A percentile compares a stretch with the other conserved stretches of the same genome.
Evolutionary conservation across 768 basidiomycete species (phyloP).

Genomic region (Naganishia vishniacii): DNA sequence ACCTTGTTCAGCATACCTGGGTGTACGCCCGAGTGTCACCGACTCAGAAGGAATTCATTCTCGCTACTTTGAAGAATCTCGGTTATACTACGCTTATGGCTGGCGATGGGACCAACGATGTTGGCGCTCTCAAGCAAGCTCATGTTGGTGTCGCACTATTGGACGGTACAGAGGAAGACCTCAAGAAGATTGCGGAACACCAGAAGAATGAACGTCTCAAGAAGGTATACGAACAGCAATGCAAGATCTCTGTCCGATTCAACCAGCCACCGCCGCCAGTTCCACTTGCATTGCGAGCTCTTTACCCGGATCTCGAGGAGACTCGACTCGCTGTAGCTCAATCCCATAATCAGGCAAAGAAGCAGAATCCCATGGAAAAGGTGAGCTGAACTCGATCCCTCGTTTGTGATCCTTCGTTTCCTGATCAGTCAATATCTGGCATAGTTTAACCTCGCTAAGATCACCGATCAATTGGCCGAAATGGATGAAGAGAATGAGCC

Average conservation of each 20-base stretch:
- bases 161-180: constrained; percentile 83
- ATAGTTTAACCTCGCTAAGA: constrained; percentile 70
- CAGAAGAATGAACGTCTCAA: constrained; percentile 84
- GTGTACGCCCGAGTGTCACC: constrained; percentile 98
- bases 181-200: constrained; percentile 88
- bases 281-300: constrained; percentile 75
- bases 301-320: constrained; percentile 83
- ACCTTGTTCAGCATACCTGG: constrained; percentile 90
- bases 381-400: constrained; percentile 51
- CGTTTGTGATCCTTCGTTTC: neutral
- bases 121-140: constrained; percentile 95
- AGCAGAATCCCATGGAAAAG: constrained; percentile 85
- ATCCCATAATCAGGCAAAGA: constrained; percentile 60
- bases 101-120: constrained; percentile 97
- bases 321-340: constrained; percentile 76
- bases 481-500: constrained; percentile 90
- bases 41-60: constrained; percentile 87
- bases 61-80: constrained; percentile 78
- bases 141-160: constrained; percentile 91
- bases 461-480: constrained; percentile 79
- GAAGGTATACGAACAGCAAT: constrained; percentile 94
- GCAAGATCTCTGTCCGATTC: constrained; percentile 82
- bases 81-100: constrained; percentile 96
- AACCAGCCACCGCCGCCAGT: constrained; percentile 90
- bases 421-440: neutral